These are phyloP conservation scores for Spinacia oleracea DNA, from an alignment of 179 eudicot species.

Conservation along the genomic window DNA sequence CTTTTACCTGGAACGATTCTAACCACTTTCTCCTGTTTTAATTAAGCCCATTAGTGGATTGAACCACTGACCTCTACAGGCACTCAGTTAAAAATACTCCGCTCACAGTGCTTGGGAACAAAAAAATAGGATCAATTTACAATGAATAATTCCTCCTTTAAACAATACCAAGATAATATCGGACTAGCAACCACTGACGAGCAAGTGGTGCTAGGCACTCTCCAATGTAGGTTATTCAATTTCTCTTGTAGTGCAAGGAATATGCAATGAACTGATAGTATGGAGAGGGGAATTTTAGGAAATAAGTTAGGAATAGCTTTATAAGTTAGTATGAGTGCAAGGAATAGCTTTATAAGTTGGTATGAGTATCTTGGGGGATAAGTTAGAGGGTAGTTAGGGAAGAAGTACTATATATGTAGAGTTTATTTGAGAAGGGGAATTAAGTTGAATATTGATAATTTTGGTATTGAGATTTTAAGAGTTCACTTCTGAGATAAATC, in stretches of 20 bases:
- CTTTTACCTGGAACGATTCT: neutral
- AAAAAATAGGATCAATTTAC: neutral
- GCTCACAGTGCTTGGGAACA: neutral
- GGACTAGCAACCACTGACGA: neutral
- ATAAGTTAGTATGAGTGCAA: too few relatives aligned
- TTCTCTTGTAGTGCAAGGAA: neutral
- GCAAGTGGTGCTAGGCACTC: neutral
- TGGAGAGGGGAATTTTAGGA: too few relatives aligned
- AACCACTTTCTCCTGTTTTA: neutral
- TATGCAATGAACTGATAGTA: too few relatives aligned
- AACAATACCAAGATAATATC: neutral
- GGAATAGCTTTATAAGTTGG: too few relatives aligned
- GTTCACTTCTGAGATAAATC: too few relatives aligned
- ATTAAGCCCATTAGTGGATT: neutral
- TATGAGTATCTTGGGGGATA: too few relatives aligned
- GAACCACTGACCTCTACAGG: neutral
- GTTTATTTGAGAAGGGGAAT: too few relatives aligned
- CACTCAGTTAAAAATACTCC: neutral
- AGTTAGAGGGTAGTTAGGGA: too few relatives aligned
- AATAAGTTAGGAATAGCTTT: too few relatives aligned
- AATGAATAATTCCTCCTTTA: neutral
- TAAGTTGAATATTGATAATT: too few relatives aligned
- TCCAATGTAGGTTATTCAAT: neutral
- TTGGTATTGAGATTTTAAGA: too few relatives aligned
- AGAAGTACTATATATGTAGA: too few relatives aligned